Evolutionary conservation across 305 asterid species (phyloP).

Genomic region (Fraxinus latifolia): DNA sequence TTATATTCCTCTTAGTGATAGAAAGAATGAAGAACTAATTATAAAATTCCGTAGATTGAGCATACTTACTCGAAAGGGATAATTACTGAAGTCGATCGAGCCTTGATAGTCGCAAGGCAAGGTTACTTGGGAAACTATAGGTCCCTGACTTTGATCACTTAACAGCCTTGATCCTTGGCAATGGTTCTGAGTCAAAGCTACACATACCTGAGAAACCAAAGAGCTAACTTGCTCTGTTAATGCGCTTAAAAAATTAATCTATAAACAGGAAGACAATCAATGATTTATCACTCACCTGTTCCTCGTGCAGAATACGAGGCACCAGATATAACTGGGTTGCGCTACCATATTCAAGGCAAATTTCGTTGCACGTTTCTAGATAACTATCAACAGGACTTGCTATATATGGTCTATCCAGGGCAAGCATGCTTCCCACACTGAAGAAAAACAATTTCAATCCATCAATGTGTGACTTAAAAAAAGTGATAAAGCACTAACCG

Average conservation of each 20-base stretch:
- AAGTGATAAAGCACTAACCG: neutral
- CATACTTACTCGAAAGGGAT: constrained; percentile 79
- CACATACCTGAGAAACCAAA: constrained; percentile 48
- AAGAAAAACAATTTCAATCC: constrained; percentile 27
- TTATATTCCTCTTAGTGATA: neutral
- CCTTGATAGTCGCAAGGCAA: constrained; percentile 93
- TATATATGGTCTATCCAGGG: constrained; percentile 78
- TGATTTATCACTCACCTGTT: constrained; percentile 52
- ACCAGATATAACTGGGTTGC: constrained; percentile 78
- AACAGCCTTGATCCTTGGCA: constrained; percentile 61
- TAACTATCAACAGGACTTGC: constrained; percentile 50
- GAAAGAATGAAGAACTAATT: neutral
- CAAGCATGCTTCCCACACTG: constrained; percentile 95
- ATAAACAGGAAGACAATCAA: constrained; percentile 9
- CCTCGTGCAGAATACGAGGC: constrained; percentile 68
- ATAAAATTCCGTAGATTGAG: constrained; percentile 10
- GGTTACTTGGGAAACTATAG: constrained; percentile 73
- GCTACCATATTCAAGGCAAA: constrained; percentile 86
- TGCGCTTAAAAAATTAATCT: constrained; percentile 10
- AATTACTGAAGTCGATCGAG: constrained; percentile 76
- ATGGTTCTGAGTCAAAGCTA: constrained; percentile 73
- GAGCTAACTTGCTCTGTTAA: constrained; percentile 18
- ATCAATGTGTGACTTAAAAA: constrained; percentile 6
- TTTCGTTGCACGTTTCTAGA: constrained; percentile 40
- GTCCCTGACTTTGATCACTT: constrained; percentile 60